Evolutionary conservation across 192 early-diverging fungal genomes (phyloP), one percentile per base, ranked within the genome.

Genomic region (Dissophora globulifera): DNA sequence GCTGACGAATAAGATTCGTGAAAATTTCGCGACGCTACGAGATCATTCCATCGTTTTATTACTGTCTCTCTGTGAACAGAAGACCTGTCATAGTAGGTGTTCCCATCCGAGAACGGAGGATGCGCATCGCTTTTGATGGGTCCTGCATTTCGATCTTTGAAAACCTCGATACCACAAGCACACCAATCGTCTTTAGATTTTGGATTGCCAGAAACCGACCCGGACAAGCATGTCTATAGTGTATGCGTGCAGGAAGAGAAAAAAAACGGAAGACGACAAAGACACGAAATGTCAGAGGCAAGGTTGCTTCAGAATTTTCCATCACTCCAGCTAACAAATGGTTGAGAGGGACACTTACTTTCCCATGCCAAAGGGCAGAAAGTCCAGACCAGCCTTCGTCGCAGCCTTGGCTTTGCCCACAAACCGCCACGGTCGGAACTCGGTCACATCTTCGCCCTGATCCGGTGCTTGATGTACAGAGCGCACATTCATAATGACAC

Each of bases 391-490:
- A 46, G 63, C 55, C 35, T 79, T 79, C 17, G 58, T 55, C 4
- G 74, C 56, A 16, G 61, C 57, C 33, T 74, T 78, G 47, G 63
- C 40, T 30, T 58, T 57, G 25, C 58, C 64, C 15, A 83, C 69
- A 55, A 76, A 82, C 47, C 71, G 67, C 79, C 69, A 82, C 25
- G 79, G 80, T 11, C 63, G 16, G 67, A 83, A 83, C 19, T 78
- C 68, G 20, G 76, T 67, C 12, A 63, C 41, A 13, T 70, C 54
- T 8, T 70, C 70, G 20, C 78, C 81, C 35, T 67, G 67, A 29
- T 59, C 45, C 2, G 70, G 62, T 0, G 27, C 16, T 20, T 58
- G 47, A 47, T 74, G 70, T 6, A 46, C 70, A 3, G 70, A 74
- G 10, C 47, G 40, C 56, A 66, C 55, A 43, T 75, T 75, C 41